Percentiles rank a stretch among this genome's conserved stretches.
Evolutionary conservation across 768 basidiomycete species (phyloP).

Genomic region (Hemileccinum impolitum): DNA sequence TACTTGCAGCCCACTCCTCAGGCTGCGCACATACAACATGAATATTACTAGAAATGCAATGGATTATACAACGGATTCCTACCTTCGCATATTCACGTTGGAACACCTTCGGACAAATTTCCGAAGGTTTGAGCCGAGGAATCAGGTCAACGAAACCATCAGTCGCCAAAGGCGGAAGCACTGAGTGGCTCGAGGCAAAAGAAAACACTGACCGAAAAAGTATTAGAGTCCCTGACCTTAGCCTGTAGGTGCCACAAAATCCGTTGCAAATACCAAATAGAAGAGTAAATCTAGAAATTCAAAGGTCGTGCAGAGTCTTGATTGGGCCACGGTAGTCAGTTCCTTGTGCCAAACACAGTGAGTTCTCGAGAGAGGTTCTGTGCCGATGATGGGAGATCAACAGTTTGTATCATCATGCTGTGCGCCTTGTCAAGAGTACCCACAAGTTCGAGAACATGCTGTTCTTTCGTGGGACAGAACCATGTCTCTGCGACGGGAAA

Average conservation of each 20-base stretch:
- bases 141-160: conserved; percentile 29
- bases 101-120: conserved; percentile 26
- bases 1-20: conserved; percentile 32
- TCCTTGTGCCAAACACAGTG: conserved; percentile 32
- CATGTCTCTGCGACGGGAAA: conserved; percentile 37
- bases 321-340: conserved; percentile 15
- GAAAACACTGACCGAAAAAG: conserved; percentile 37
- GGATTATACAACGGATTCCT: neutral
- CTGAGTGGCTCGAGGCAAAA: conserved; percentile 29
- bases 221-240: too few species aligned
- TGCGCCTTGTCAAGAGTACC: conserved; percentile 24
- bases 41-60: neutral
- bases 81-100: neutral
- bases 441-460: conserved; percentile 32
- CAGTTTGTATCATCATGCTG: conserved; percentile 19
- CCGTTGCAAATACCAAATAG: too few species aligned
- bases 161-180: conserved; percentile 24
- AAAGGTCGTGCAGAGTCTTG: neutral
- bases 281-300: too few species aligned
- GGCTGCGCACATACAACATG: neutral
- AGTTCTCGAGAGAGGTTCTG: conserved; percentile 31
- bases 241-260: too few species aligned
- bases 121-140: conserved; percentile 37
- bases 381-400: conserved; percentile 31
- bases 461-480: conserved; percentile 32